Base-by-base conservation (phyloP, 2,329 filamentous ascomycete genomes). In the Clonostachys chloroleuca region DNA sequence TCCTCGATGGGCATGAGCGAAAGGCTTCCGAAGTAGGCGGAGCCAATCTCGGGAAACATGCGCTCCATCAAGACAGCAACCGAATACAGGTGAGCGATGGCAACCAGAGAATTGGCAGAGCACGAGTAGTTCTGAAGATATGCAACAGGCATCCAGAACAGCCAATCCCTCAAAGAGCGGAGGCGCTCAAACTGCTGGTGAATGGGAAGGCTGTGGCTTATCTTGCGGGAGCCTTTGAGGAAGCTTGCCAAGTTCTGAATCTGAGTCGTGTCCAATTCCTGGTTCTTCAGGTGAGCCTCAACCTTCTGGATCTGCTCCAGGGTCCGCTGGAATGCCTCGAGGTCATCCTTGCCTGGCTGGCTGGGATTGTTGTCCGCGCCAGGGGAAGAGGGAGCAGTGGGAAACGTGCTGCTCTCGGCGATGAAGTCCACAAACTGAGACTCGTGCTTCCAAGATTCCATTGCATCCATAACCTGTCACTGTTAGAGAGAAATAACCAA, bases 141-240 rank as follows among this genome's bases (percentile, higher is more conserved):
- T 54, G 84, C 83, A 34, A 96, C 84, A 1, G 94, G 94, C 47
- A 96, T 82, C 91, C 92, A 97, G 69, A 97, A 96, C 14, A 97
- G 80, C 91, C 92, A 96, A 56, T 89, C 88, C 47, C 92, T 81
- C 49, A 99, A 78, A 10, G 89, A 86, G 53, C 95, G 92, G 12
- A 97, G 81, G 53, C 92, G 87, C 59, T 91, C 87, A 62, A 96
- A 97, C 60, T 95, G 89, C 61, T 95, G 84, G 52, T 89, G 86
- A 20, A 91, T 83, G 20, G 84, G 82, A 53, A 87, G 77, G 12
- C 78, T 77, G 5, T 84, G 82, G 60, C 83, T 82, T 54, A 89
- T 83, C 62, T 87, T 83, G 59, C 83, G 83, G 48, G 88, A 78
- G 40, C 84, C 80, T 66, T 87, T 84, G 53, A 91, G 74, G 67